phyloP scores from a whole-genome alignment of 129 eudicot genomes.

The Flaveria trinervia region DNA sequence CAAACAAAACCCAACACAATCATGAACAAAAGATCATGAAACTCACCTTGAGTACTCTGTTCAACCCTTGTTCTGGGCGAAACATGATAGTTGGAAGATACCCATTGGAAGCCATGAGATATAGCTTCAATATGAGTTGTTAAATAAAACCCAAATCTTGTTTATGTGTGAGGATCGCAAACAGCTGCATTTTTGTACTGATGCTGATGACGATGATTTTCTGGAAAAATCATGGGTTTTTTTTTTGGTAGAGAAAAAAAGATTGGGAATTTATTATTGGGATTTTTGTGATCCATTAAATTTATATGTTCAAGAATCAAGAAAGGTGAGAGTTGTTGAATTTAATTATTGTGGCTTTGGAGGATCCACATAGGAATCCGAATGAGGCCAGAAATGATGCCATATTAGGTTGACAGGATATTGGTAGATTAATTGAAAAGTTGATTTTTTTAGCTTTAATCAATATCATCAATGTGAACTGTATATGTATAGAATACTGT shows the following conservation, averaged over 20 bases:
- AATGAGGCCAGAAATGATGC: too few species aligned
- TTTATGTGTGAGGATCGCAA: conserved; percentile 30
- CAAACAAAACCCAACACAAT: neutral
- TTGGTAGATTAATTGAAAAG: too few species aligned
- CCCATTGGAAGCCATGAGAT: conserved; percentile 70
- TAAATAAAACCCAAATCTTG: conserved; percentile 26
- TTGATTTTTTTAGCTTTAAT: too few species aligned
- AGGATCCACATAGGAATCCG: conserved; percentile 16
- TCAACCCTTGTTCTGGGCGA: conserved; percentile 41
- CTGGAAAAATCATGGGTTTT: conserved; percentile 12
- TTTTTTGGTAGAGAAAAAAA: conserved; percentile 38
- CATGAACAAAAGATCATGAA: neutral
- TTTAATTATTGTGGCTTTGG: conserved; percentile 27
- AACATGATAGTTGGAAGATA: conserved; percentile 50
- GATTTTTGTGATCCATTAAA: conserved; percentile 37
- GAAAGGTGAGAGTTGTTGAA: conserved; percentile 13
- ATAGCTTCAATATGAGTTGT: conserved; percentile 41
- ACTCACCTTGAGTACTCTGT: conserved; percentile 36
- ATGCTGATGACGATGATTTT: neutral
- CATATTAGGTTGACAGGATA: too few species aligned
- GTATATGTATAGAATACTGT: too few species aligned
- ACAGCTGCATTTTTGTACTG: conserved; percentile 28
- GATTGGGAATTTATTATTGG: neutral
- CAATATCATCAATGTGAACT: too few species aligned
- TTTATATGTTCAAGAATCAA: too few species aligned